Conservation (phyloP, 1,284 basidiomycete genomes). For the Ustilago nuda region DNA sequence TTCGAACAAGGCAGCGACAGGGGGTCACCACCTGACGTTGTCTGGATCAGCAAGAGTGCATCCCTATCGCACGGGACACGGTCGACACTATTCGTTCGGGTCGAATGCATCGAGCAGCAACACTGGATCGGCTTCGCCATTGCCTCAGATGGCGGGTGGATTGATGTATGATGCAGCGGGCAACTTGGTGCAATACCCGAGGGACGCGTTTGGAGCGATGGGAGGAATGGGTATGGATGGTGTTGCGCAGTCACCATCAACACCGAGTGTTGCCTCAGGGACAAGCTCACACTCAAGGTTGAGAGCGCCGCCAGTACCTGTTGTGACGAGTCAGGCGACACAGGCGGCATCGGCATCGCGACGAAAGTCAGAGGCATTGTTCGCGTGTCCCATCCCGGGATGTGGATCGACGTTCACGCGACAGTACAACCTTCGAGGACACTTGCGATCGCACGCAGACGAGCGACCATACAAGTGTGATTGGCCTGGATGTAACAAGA, state of each 20-base stretch:
- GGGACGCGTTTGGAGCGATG: conserved; percentile 17
- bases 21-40: conserved; percentile 25
- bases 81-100: conserved; percentile 53
- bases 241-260: conserved; percentile 27
- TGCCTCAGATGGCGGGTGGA: conserved; percentile 33
- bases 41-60: conserved; percentile 40
- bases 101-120: conserved; percentile 52
- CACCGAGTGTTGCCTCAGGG: conserved; percentile 34
- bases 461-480: conserved; percentile 92
- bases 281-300: conserved; percentile 27
- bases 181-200: conserved; percentile 40
- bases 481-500: conserved; percentile 91
- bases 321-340: conserved; percentile 90
- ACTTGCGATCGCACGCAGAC: conserved; percentile 94
- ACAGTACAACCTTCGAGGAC: conserved; percentile 77
- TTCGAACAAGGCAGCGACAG: conserved; percentile 19
- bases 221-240: conserved; percentile 22
- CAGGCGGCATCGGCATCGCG: conserved; percentile 89
- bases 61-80: conserved; percentile 49
- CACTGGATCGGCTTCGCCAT: conserved; percentile 34
- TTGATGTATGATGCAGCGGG: conserved; percentile 26
- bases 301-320: conserved; percentile 45
- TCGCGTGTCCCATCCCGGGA: conserved; percentile 91
- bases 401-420: conserved; percentile 84
- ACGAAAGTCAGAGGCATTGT: conserved; percentile 87